Base-by-base conservation (phyloP, 2,329 filamentous ascomycete genomes). In the Plenodomus lindquistii region DNA sequence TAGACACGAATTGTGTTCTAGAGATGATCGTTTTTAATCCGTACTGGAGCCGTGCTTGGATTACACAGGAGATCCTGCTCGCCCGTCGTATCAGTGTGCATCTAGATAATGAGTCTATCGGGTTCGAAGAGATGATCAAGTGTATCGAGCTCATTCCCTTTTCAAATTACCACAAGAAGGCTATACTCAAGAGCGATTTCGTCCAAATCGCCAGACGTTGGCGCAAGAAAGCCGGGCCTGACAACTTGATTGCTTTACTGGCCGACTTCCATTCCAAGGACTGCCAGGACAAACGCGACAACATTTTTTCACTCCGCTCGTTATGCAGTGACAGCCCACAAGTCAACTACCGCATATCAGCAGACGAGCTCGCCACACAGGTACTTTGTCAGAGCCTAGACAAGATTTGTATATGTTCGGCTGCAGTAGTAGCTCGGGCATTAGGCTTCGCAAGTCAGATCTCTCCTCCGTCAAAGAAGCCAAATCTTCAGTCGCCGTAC, bases 261-360 rank as follows among this genome's bases (percentile, higher is more conserved):
- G 37, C 34, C 6, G 5, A n/a, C 9, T 44, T 40, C 21, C 43
- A 36, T 3, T 27, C 42, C 9, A 37, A 45, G 11, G 16, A 42
- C 13, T 54, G 50, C 29, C 22, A 17, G 4, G 42, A 50, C n/a
- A 15, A 37, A 9, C 50, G 50, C 11, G 50, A 50, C 27, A 43
- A 44, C 16, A 18, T 54, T 17, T 50, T 40, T n/a, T 50, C 50
- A 2, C 38, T 54, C 9, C 37, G 46, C 11, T 35, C 50, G 7
- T 21, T 48, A 1, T 45, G 36, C n/a, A 21, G 18, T n/a, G 41
- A 43, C 2, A 9, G 17, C 36, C 44, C 41, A 2, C n/a, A 46
- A 34, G 38, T 50, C 17, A 16, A 53, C 13, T 53, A 45, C 34
- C 27, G 20, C 20, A 34, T 44, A 17, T 27, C 42, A 20, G 41